These are phyloP conservation scores for Moringa oleifera DNA, from an alignment of 345 rosid genomes.

Conservation along the genomic window DNA sequence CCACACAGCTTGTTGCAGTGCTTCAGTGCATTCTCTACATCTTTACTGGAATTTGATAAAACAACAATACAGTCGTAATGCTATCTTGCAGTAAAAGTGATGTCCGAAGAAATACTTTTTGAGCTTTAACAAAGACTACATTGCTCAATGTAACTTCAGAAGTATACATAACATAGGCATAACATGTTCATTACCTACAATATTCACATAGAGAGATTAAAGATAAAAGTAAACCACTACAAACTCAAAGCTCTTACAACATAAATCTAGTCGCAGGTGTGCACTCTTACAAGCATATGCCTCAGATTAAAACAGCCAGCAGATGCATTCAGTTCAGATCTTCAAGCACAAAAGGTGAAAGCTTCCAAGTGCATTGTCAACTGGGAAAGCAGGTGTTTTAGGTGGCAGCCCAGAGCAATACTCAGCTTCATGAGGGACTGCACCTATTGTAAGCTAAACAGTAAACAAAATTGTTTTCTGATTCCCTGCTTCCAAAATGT, in stretches of 20 bases:
- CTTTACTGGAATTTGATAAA: too few species aligned
- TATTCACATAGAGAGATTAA: slow-evolving; percentile 45
- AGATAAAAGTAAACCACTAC: slow-evolving; percentile 30
- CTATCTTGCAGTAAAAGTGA: too few species aligned
- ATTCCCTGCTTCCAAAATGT: slow-evolving; percentile 20
- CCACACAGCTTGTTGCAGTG: background rate
- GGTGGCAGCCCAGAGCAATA: slow-evolving; percentile 12
- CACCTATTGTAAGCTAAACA: slow-evolving; percentile 15
- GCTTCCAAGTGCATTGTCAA: slow-evolving; percentile 10
- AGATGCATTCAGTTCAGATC: slow-evolving; percentile 35
- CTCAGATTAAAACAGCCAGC: slow-evolving; percentile 39
- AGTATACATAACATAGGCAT: slow-evolving; percentile 31
- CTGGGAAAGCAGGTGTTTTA: slow-evolving; percentile 5
- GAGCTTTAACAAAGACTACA: slow-evolving; percentile 9
- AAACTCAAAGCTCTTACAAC: slow-evolving; percentile 32
- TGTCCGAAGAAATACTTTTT: too few species aligned
- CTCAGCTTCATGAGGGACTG: slow-evolving; percentile 23
- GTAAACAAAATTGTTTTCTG: slow-evolving; percentile 30
- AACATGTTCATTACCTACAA: slow-evolving; percentile 40
- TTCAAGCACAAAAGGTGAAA: slow-evolving; percentile 18
- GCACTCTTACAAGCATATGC: slow-evolving; percentile 44
- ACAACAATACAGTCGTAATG: too few species aligned
- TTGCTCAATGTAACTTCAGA: slow-evolving; percentile 22
- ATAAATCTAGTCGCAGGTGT: slow-evolving; percentile 30
- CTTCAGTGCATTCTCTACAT: background rate